Base-by-base conservation (phyloP, 768 basidiomycete species). In the Suillus subluteus region DNA sequence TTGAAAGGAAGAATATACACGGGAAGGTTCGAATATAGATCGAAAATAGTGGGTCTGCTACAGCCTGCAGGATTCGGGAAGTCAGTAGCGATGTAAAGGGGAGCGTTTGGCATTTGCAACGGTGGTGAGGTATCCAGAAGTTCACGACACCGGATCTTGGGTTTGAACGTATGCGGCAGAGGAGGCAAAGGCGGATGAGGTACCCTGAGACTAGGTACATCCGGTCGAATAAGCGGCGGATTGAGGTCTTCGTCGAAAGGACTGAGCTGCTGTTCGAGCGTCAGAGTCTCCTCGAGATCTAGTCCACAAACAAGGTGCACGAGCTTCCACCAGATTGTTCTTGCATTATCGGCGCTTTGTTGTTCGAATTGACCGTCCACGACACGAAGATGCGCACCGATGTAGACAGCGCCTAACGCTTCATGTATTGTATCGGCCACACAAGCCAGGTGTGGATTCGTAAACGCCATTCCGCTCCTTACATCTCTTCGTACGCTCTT, bases 31-130 rank as follows among this genome's bases (percentile, higher is more conserved):
- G 74, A 40, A 79, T 72, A 70, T 92, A 82, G 1, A 79, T 73
- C 1, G 71, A 70, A 30, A 92, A 80, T 6, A 81, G 66, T 4
- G 83, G 79, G 70, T 88, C 78, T 26, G 26, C 26, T 26, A 2
- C 26, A 26, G 0, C 70, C 67, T 2, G 69, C 67, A 0, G 86
- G 83, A 13, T 78, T 71, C 6, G 72, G 67, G 15, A 82, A 81
- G 72, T 91, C 90, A 18, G 91, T 91, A 12, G 91, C 85, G 64
- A 92, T 81, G 76, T 84, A 92, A 46, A 92, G 71, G 0, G 89
- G 88, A 6, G 79, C 81, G 70, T 90, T 90, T 62, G 91, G 79
- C 1, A 69, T 71, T 21, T 66, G 65, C 6, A 84, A 79, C 15
- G 71, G 65, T 2, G 71, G 65, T 2, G 66, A 65, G 0, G 75